Conservation (phyloP, 306 rosid genomes). For the Mimosa pudica region DNA sequence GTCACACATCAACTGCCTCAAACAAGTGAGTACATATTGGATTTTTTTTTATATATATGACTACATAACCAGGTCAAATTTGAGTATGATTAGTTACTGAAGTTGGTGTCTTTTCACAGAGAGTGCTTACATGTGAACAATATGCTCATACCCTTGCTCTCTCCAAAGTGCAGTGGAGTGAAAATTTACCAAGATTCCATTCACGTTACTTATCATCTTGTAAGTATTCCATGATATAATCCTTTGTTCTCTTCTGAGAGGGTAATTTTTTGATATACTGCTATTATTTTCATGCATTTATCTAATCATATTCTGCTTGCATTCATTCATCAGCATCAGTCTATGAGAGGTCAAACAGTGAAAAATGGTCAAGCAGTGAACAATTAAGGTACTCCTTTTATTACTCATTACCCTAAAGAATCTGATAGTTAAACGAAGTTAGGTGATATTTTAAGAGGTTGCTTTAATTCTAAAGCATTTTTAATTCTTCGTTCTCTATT, state of each 20-base stretch:
- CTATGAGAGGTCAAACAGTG: slow-evolving; percentile 28
- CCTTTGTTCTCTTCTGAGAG: neutral
- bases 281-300: neutral
- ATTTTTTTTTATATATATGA: no score
- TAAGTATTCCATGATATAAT: slow-evolving; percentile 34
- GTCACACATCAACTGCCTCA: slow-evolving; percentile 60
- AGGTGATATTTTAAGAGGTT: neutral
- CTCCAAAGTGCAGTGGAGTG: slow-evolving; percentile 49
- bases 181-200: slow-evolving; percentile 49
- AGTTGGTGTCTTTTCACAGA: slow-evolving; percentile 44
- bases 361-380: slow-evolving; percentile 31
- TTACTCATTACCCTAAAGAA: neutral
- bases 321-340: slow-evolving; percentile 33
- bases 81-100: neutral
- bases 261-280: neutral
- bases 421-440: neutral
- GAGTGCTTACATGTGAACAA: slow-evolving; percentile 57
- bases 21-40: slow-evolving; percentile 47
- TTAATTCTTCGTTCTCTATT: neutral
- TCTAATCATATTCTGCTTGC: slow-evolving; percentile 8
- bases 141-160: slow-evolving; percentile 55
- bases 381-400: slow-evolving; percentile 35
- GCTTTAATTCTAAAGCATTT: neutral
- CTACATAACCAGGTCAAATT: no score
- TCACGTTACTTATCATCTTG: slow-evolving; percentile 56